These are phyloP conservation scores for Balakata baccata DNA, from an alignment of 345 rosid genomes.

Conservation along the genomic window DNA sequence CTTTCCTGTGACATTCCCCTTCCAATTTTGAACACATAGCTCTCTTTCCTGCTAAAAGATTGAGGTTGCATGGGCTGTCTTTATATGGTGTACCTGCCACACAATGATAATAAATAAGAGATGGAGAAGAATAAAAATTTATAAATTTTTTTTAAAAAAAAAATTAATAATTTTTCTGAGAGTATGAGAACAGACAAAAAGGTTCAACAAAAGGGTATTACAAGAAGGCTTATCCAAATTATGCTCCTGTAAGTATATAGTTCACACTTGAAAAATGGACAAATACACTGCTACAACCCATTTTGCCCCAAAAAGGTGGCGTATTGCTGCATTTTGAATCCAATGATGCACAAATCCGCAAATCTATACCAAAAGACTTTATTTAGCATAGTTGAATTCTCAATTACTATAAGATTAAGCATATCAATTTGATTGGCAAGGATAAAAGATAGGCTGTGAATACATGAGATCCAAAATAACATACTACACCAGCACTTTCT, in stretches of 20 bases:
- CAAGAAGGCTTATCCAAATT: no score
- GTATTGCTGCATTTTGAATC: not conserved
- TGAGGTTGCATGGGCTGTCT: slow-evolving; percentile 7
- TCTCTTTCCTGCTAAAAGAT: slow-evolving; percentile 19
- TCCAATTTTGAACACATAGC: slow-evolving; percentile 8
- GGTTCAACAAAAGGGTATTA: not conserved
- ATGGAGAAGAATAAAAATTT: not conserved
- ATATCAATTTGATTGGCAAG: not conserved
- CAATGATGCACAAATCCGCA: not conserved
- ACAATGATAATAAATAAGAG: slow-evolving; percentile 3
- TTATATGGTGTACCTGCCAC: slow-evolving; percentile 39
- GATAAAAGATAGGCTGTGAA: not conserved
- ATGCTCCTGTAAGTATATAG: not conserved
- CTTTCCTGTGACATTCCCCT: slow-evolving; percentile 19
- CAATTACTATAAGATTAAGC: not conserved
- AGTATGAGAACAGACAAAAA: not conserved
- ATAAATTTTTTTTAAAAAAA: not conserved
- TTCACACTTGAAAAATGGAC: not conserved
- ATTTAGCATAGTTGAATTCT: not conserved
- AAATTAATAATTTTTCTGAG: not conserved
- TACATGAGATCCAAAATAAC: not conserved
- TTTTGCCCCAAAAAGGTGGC: not conserved
- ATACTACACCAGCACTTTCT: not conserved
- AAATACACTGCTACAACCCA: not conserved
- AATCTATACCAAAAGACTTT: not conserved